These are phyloP conservation scores for Immersiella caudata DNA, from an alignment of 495 filamentous ascomycete genomes.

Conservation along the genomic window DNA sequence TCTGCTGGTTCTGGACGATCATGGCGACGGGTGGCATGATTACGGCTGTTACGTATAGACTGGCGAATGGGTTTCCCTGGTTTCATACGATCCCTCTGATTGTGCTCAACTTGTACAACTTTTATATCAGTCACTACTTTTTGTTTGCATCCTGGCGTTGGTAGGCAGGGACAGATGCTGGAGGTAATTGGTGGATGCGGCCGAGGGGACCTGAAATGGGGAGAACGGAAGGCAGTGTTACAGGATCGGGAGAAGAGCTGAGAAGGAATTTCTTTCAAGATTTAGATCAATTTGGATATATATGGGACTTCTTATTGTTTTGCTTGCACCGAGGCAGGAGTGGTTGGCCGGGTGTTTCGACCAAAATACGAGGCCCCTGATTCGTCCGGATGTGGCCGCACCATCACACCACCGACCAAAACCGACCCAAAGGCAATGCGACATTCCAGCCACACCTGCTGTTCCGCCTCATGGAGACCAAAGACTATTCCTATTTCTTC, in stretches of 20 bases:
- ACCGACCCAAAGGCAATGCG: neutral
- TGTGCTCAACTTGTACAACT: conserved; percentile 35
- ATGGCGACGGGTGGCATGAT: conserved; percentile 28
- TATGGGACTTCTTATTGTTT: neutral
- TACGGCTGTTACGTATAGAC: conserved; percentile 30
- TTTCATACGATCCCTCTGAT: conserved; percentile 37
- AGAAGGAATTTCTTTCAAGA: neutral
- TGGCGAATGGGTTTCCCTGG: conserved; percentile 29
- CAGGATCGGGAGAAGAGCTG: too few species aligned
- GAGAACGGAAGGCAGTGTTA: neutral
- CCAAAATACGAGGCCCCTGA: neutral
- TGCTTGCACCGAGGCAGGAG: neutral
- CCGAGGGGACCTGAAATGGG: neutral
- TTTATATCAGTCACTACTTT: conserved; percentile 38
- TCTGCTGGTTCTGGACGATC: conserved; percentile 37
- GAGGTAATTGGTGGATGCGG: neutral
- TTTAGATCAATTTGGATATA: neutral
- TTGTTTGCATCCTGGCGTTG: conserved; percentile 35
- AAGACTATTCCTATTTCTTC: neutral
- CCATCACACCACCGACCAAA: conserved; percentile 2
- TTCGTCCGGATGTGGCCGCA: neutral
- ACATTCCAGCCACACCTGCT: conserved; percentile 1
- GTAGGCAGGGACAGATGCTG: conserved; percentile 13
- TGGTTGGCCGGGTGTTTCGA: conserved; percentile 21
- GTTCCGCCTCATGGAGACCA: neutral